Percentiles rank a stretch among this genome's conserved stretches.
Conservation (phyloP, 306 rosid species). For the Urtica urens region DNA sequence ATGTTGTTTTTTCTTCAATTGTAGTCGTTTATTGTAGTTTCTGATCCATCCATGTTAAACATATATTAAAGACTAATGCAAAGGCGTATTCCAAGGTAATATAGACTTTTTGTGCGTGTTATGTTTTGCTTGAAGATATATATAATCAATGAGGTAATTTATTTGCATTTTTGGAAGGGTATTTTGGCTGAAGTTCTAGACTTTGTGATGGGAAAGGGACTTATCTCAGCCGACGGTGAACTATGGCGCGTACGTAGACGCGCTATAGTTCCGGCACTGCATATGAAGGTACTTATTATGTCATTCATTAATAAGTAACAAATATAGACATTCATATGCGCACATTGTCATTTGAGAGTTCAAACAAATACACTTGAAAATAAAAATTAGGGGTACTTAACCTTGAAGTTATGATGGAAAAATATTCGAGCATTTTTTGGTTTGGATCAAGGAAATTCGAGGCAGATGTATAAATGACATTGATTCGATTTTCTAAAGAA, state of each 20-base stretch:
- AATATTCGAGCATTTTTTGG: no score
- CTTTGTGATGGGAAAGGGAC: no score
- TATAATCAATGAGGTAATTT: slow-evolving; percentile 10
- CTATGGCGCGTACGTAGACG: no score
- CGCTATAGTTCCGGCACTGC: no score
- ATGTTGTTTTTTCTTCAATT: slow-evolving; percentile 17
- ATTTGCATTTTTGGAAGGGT: slow-evolving; percentile 51
- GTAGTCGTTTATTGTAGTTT: slow-evolving; percentile 88
- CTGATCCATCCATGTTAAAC: slow-evolving; percentile 91
- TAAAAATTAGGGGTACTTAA: no score
- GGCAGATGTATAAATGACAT: no score
- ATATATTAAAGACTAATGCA: slow-evolving; percentile 70
- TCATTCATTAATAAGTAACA: no score
- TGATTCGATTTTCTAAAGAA: neutral
- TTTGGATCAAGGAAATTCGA: no score
- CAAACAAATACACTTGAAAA: no score
- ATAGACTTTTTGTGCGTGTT: slow-evolving; percentile 6
- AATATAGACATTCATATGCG: no score
- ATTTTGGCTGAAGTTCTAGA: slow-evolving; percentile 92
- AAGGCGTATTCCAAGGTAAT: slow-evolving; percentile 90
- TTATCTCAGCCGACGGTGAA: slow-evolving; percentile 97
- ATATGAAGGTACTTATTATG: slow-evolving; percentile 75
- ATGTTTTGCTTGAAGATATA: slow-evolving; percentile 3
- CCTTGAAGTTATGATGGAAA: no score
- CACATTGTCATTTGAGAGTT: no score